Conservation (phyloP, 1,284 basidiomycete genomes). For the Puccinia hordei region DNA sequence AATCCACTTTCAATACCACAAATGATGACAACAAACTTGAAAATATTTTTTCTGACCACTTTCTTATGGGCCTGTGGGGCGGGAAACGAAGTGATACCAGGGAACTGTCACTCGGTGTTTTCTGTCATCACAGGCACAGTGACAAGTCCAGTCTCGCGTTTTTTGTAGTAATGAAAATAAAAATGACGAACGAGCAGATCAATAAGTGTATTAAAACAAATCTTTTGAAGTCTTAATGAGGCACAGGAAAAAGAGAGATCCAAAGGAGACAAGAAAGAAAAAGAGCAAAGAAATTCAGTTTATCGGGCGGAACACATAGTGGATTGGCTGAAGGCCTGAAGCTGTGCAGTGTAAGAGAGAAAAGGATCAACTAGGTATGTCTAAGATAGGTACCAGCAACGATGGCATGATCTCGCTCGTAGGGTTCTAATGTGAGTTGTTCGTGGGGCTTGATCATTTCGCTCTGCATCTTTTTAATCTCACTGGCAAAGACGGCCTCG, state of each 20-base stretch:
- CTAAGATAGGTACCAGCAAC: constrained; percentile 59
- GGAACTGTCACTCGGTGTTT: too few species aligned
- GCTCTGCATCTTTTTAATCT: constrained; percentile 81
- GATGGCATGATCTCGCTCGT: constrained; percentile 63
- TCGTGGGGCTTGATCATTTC: constrained; percentile 87
- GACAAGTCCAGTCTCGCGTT: too few species aligned
- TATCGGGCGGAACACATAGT: background rate
- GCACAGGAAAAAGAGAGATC: background rate
- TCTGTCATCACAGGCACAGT: too few species aligned
- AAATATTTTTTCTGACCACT: too few species aligned
- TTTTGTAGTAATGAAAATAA: too few species aligned
- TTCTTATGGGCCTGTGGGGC: too few species aligned
- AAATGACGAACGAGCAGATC: too few species aligned
- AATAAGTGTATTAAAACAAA: constrained; percentile 22
- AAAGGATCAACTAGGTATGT: constrained; percentile 21
- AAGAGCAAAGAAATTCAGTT: background rate
- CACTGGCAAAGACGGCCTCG: constrained; percentile 83
- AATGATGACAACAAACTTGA: too few species aligned
- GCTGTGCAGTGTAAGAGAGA: background rate
- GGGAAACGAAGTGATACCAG: too few species aligned
- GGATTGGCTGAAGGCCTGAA: background rate
- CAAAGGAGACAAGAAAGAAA: background rate
- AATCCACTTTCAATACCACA: too few species aligned
- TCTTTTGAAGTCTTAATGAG: background rate
- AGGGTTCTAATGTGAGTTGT: constrained; percentile 72